phyloP scores from a whole-genome alignment of 2,329 filamentous ascomycete genomes.

The Metarhizium brunneum region DNA sequence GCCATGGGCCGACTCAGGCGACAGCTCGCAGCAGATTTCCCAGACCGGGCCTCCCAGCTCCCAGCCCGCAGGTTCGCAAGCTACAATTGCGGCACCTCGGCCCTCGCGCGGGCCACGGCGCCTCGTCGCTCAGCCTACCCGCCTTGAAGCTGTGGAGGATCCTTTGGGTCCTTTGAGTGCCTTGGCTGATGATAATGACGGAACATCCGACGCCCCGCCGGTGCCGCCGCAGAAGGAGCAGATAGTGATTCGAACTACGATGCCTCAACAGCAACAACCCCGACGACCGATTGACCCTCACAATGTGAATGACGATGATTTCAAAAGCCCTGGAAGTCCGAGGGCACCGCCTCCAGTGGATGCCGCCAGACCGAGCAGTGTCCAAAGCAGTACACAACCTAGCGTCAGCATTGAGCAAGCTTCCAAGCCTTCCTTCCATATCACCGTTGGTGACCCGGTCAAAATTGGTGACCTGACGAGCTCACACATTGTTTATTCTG shows the following conservation, averaged over 20 bases:
- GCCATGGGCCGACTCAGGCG: conserved; percentile 41
- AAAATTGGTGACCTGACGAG: conserved; percentile 96
- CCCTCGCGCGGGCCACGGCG: conserved; percentile 46
- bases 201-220: conserved; percentile 47
- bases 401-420: conserved; percentile 91
- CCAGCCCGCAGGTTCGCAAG: conserved; percentile 14
- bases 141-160: conserved; percentile 68
- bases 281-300: conserved; percentile 47
- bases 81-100: conserved; percentile 23
- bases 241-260: conserved; percentile 49
- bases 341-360: conserved; percentile 59
- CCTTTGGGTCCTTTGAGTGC: conserved; percentile 71
- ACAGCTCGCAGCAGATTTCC: conserved; percentile 20
- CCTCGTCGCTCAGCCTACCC: conserved; percentile 65
- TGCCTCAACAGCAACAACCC: conserved; percentile 35
- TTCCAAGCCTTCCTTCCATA: conserved; percentile 82
- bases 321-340: conserved; percentile 41
- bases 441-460: conserved; percentile 89
- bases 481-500: conserved; percentile 95
- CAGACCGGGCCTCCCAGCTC: conserved; percentile 21
- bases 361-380: conserved; percentile 41
- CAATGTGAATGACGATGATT: conserved; percentile 63
- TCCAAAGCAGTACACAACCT: conserved; percentile 50
- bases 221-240: conserved; percentile 60
- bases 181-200: conserved; percentile 37